Conservation (phyloP, 2,329 filamentous ascomycete species). For the Fonsecaea nubica region DNA sequence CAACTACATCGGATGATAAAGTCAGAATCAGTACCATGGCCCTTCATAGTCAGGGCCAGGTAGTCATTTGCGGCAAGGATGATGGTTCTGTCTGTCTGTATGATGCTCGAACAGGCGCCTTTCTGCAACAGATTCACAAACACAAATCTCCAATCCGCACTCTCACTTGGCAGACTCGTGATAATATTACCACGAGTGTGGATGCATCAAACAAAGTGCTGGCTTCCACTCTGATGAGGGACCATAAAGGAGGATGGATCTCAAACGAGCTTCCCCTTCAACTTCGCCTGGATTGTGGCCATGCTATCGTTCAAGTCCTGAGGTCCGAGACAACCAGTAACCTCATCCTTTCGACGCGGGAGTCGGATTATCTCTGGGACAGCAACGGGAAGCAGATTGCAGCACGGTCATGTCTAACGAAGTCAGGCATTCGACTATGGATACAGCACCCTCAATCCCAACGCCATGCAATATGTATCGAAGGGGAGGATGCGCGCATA, state of each 20-base stretch:
- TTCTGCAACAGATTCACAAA: slow-evolving; percentile 36
- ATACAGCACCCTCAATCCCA: slow-evolving; percentile 4
- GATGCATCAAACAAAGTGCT: neutral
- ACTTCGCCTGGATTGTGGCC: neutral
- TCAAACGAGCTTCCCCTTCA: neutral
- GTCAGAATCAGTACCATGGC: slow-evolving; percentile 44
- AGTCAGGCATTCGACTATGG: neutral
- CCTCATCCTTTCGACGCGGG: slow-evolving; percentile 5
- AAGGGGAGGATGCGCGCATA: slow-evolving; percentile 1
- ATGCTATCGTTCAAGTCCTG: neutral
- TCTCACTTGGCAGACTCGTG: neutral
- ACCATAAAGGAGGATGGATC: neutral
- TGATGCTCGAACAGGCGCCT: slow-evolving; percentile 39
- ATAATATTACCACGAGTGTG: neutral
- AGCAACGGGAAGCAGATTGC: neutral
- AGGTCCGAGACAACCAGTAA: neutral
- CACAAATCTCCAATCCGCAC: neutral
- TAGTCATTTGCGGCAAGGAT: slow-evolving; percentile 48
- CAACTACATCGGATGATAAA: slow-evolving; percentile 38
- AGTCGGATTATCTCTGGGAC: slow-evolving; percentile 3
- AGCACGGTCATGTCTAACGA: neutral
- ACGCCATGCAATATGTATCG: neutral
- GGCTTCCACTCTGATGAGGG: neutral
- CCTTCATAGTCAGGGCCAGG: slow-evolving; percentile 39
- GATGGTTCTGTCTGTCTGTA: slow-evolving; percentile 48